Conservation (phyloP, 179 eudicot genomes). For the Silene noctiflora region DNA sequence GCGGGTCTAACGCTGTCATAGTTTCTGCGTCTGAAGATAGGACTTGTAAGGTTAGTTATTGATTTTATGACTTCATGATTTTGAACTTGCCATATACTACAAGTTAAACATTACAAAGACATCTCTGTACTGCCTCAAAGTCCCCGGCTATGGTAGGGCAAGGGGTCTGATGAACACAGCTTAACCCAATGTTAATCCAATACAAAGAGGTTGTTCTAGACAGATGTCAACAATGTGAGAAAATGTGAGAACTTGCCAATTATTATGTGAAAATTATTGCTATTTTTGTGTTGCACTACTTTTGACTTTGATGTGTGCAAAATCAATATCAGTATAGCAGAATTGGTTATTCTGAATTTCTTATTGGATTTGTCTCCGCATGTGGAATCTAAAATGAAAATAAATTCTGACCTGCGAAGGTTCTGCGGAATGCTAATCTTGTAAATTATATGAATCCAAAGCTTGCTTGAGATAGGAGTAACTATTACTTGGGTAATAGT, state of each 20-base stretch:
- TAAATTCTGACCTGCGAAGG: background rate
- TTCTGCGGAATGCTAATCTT: background rate
- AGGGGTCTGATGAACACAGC: background rate
- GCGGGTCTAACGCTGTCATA: conserved; percentile 73
- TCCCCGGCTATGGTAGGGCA: background rate
- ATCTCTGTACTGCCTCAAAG: background rate
- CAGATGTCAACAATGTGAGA: too few relatives aligned
- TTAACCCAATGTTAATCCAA: too few relatives aligned
- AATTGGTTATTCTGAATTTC: background rate
- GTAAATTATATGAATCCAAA: background rate
- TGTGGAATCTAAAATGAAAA: background rate
- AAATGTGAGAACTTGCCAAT: too few relatives aligned
- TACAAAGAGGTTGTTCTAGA: too few relatives aligned
- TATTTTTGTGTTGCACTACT: too few relatives aligned
- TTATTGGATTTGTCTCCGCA: background rate
- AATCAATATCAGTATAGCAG: background rate
- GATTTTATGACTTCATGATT: background rate
- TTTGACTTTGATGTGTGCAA: too few relatives aligned
- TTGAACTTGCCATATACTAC: background rate
- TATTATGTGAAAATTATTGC: too few relatives aligned
- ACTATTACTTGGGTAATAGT: too few relatives aligned
- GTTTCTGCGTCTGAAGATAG: conserved; percentile 87
- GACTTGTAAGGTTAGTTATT: conserved; percentile 69
- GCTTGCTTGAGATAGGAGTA: too few relatives aligned
- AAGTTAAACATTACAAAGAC: background rate